Conservation (phyloP, 306 rosid species). For the Fagus crenata region DNA sequence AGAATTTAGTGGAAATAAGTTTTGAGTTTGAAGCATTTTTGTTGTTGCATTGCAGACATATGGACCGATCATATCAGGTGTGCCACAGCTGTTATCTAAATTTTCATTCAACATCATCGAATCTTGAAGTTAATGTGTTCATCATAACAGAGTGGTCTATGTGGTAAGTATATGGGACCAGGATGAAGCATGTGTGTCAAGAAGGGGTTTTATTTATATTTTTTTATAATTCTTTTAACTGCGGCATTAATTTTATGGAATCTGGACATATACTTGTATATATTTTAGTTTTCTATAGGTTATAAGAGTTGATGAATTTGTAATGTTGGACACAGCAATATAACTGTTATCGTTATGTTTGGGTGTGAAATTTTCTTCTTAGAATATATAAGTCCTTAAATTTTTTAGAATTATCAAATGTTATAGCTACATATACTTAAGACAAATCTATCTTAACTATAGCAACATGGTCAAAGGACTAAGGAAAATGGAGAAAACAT, state of each 20-base stretch:
- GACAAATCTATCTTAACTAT: too few relatives aligned
- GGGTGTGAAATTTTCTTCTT: background rate
- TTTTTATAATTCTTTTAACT: background rate
- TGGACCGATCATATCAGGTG: constrained; percentile 70
- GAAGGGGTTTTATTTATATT: background rate
- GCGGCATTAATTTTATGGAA: background rate
- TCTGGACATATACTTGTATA: constrained; percentile 19
- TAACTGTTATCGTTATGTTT: background rate
- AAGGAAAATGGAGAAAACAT: too few relatives aligned
- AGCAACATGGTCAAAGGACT: too few relatives aligned
- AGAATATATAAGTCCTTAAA: background rate
- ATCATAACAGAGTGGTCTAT: background rate
- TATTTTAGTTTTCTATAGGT: constrained; percentile 23
- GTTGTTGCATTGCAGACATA: constrained; percentile 60
- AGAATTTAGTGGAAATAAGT: background rate
- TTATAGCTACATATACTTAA: background rate
- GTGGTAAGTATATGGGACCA: background rate
- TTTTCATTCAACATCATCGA: constrained; percentile 64
- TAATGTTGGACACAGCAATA: constrained; percentile 10
- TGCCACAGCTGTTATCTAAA: constrained; percentile 75
- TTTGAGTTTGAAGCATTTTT: background rate
- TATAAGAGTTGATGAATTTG: background rate
- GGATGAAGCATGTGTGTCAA: background rate
- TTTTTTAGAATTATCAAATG: background rate
- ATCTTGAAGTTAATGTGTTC: constrained; percentile 18